phyloP scores from a whole-genome alignment of 1,284 basidiomycete species.

The Schizopora paradoxa region DNA sequence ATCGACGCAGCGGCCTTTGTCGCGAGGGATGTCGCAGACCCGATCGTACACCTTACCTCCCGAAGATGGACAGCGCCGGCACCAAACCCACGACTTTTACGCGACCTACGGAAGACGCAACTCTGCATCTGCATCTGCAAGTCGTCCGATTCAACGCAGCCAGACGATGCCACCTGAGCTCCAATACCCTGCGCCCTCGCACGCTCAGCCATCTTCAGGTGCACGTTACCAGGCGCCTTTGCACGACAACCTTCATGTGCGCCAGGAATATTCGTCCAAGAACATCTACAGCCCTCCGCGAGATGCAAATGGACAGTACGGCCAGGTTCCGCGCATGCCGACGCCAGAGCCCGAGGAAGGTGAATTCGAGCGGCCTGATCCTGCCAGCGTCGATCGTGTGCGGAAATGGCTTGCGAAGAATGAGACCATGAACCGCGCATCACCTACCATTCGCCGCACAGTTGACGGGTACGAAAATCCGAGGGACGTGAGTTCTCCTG shows the following conservation, averaged over 20 bases:
- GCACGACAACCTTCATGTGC: background rate
- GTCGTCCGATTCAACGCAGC: too few relatives aligned
- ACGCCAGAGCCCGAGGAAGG: background rate
- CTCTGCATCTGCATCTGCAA: too few relatives aligned
- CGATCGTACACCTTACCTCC: background rate
- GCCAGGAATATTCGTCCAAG: too few relatives aligned
- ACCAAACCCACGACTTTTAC: background rate
- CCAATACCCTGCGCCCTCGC: background rate
- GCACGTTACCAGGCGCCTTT: background rate
- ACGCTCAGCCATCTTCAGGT: background rate
- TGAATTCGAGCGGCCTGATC: too few relatives aligned
- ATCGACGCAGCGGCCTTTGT: background rate
- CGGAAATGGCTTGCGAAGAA: too few relatives aligned
- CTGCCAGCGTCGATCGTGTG: too few relatives aligned
- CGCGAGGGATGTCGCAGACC: background rate
- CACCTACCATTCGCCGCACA: too few relatives aligned
- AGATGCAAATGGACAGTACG: background rate
- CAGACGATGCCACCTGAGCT: background rate
- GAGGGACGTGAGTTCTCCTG: too few relatives aligned
- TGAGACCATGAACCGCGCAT: too few relatives aligned
- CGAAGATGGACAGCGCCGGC: background rate
- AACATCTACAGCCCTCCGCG: too few relatives aligned
- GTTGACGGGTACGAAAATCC: too few relatives aligned
- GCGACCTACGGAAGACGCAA: conserved; percentile 5
- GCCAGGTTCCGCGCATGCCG: background rate